Evolutionary conservation across 768 basidiomycete species (phyloP), one percentile per base, ranked within the genome.

Genomic region (Baorangia bicolor): DNA sequence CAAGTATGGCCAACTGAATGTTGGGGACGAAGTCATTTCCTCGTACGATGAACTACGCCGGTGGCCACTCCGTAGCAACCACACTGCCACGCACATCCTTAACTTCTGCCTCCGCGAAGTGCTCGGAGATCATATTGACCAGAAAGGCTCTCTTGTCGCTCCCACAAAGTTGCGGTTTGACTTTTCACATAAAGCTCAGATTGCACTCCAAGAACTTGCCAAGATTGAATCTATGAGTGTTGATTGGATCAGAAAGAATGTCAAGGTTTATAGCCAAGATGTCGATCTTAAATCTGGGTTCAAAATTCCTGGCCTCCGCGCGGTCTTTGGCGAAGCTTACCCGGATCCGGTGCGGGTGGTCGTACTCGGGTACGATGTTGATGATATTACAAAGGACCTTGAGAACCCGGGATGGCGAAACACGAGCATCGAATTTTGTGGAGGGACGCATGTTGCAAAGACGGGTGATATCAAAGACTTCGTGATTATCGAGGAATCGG

Each of bases 381-480:
- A 95, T 48, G 91, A 94, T 62, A 94, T 99, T 51, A 74, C 84
- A 20, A 79, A 82, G 64, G 92, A 99, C 61, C 80, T 96, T 40
- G 83, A 88, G 64, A 95, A 94, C 71, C 85, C 88, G 4, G 92
- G 88, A 73, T 99, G 97, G 97, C 77, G 90, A 44, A 75, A 74
- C 28, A 97, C 96, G 12, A 94, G 91, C 70, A 84, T 97, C 59
- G 97, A 99, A 74, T 96, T 99, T 69, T 99, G 97, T 70, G 97
- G 97, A 73, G 97, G 97, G 72, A 99, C 97, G 85, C 97, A 99
- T 69, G 97, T 99, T 51, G 82, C 85, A n/a, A 91, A 87, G 74
- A 99, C 97, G 0, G 93, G 95, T 18, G 93, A 95, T 64, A 98
- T 99, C 81, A 95, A 96, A 74, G 89, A 93, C 68, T 90, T 99